Evolutionary conservation across 345 rosid genomes (phyloP).

Genomic region (Salix koriyanagi): DNA sequence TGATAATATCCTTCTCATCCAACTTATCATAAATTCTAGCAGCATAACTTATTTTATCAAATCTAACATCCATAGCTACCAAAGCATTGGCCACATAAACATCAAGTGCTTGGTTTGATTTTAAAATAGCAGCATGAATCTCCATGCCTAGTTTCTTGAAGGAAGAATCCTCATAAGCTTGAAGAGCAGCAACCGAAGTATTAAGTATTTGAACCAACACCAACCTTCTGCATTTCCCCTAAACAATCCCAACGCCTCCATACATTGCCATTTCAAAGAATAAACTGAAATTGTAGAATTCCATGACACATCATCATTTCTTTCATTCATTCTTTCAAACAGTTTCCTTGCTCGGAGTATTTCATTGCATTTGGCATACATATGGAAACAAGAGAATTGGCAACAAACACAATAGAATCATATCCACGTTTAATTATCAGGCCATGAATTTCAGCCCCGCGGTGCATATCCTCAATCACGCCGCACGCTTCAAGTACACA

Average conservation of each 20-base stretch:
- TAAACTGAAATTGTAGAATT: conserved; percentile 70
- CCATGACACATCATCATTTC: conserved; percentile 65
- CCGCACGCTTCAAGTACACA: conserved; percentile 59
- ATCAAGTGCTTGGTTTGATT: conserved; percentile 32
- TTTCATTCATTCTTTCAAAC: conserved; percentile 43
- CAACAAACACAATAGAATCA: conserved; percentile 38
- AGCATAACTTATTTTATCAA: conserved; percentile 16
- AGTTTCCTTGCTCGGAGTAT: conserved; percentile 52
- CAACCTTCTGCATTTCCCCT: conserved; percentile 49
- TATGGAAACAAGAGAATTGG: conserved; percentile 59
- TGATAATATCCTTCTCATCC: conserved; percentile 11
- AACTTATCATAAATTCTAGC: conserved; percentile 17
- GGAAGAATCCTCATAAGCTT: conserved; percentile 50
- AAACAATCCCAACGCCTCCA: conserved; percentile 55
- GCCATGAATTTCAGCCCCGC: conserved; percentile 62
- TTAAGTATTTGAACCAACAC: conserved; percentile 46
- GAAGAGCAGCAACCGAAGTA: conserved; percentile 61
- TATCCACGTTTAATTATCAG: conserved; percentile 47
- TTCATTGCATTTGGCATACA: conserved; percentile 77
- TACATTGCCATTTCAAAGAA: conserved; percentile 39
- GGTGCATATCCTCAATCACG: conserved; percentile 32
- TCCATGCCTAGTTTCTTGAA: conserved; percentile 54
- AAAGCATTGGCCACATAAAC: conserved; percentile 14
- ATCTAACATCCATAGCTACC: conserved; percentile 11
- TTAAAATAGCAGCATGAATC: conserved; percentile 63